phyloP scores from a whole-genome alignment of 1,139 yeast genomes.

The Suhomyces panamericanus region DNA sequence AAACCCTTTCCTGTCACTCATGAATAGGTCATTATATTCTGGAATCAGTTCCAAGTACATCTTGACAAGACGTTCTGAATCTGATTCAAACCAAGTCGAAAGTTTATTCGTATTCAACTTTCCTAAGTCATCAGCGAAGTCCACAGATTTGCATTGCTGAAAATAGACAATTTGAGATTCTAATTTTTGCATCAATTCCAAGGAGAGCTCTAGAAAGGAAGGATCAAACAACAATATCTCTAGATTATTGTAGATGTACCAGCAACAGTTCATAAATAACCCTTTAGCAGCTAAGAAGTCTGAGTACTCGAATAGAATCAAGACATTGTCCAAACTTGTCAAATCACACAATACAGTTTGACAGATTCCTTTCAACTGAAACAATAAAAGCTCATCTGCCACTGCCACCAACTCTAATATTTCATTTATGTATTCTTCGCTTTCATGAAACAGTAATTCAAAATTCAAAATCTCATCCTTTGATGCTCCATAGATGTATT shows the following conservation, averaged over 20 bases:
- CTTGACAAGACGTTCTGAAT: constrained; percentile 25
- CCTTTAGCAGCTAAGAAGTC: constrained; percentile 52
- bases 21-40: constrained; percentile 50
- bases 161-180: constrained; percentile 32
- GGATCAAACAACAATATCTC: constrained; percentile 61
- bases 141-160: constrained; percentile 28
- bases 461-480: constrained; percentile 48
- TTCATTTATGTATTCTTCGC: constrained; percentile 52
- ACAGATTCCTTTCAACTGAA: constrained; percentile 58
- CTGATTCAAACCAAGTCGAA: constrained; percentile 23
- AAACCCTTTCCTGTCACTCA: constrained; percentile 45
- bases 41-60: constrained; percentile 35
- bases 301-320: constrained; percentile 56
- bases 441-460: constrained; percentile 24
- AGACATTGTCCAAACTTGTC: constrained; percentile 61
- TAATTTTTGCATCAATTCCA: constrained; percentile 27
- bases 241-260: constrained; percentile 68
- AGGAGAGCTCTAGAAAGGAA: constrained; percentile 29
- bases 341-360: constrained; percentile 63
- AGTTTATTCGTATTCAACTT: constrained; percentile 14
- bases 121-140: constrained; percentile 23
- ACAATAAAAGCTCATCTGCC: constrained; percentile 64
- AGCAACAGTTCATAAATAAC: constrained; percentile 59
- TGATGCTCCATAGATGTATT: constrained; percentile 59
- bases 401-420: constrained; percentile 61